phyloP scores from a whole-genome alignment of 1,139 yeast species.

The Yamadazyma siamensis region DNA sequence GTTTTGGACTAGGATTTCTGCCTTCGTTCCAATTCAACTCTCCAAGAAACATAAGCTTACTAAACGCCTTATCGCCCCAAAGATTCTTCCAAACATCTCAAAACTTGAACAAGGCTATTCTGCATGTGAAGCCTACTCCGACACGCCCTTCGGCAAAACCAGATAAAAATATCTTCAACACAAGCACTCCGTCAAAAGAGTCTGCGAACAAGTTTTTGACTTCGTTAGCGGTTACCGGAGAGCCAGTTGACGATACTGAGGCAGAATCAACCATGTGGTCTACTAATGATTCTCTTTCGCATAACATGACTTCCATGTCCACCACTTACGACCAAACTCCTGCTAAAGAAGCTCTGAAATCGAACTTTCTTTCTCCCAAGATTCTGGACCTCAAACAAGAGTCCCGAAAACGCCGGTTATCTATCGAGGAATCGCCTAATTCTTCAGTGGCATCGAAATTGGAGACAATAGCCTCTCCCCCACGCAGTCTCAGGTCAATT shows the following conservation, averaged over 20 bases:
- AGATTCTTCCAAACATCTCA: conserved; percentile 27
- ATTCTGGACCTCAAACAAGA: no score
- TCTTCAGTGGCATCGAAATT: conserved; percentile 37
- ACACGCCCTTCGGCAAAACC: no score
- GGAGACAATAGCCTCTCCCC: conserved; percentile 35
- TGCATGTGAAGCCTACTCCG: conserved; percentile 5
- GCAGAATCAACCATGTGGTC: conserved; percentile 31
- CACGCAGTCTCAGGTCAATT: conserved; percentile 16
- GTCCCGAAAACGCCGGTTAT: no score
- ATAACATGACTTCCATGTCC: conserved; percentile 24
- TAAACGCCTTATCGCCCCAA: conserved; percentile 36
- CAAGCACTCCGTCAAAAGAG: conserved; percentile 21
- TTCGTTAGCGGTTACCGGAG: conserved; percentile 8
- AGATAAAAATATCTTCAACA: conserved; percentile 12
- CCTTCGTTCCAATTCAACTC: conserved; percentile 43
- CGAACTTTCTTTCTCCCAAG: no score
- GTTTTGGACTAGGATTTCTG: conserved; percentile 43
- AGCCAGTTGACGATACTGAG: conserved; percentile 3
- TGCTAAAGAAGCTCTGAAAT: conserved; percentile 1
- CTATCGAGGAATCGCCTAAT: conserved; percentile 31
- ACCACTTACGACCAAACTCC: conserved; percentile 17
- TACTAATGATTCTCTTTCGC: conserved; percentile 22
- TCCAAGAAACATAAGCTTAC: conserved; percentile 23
- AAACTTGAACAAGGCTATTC: conserved; percentile 15
- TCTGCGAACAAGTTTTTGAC: conserved; percentile 18